Conservation (phyloP, 2,329 filamentous ascomycete species). For the Sporothrix humicola region DNA sequence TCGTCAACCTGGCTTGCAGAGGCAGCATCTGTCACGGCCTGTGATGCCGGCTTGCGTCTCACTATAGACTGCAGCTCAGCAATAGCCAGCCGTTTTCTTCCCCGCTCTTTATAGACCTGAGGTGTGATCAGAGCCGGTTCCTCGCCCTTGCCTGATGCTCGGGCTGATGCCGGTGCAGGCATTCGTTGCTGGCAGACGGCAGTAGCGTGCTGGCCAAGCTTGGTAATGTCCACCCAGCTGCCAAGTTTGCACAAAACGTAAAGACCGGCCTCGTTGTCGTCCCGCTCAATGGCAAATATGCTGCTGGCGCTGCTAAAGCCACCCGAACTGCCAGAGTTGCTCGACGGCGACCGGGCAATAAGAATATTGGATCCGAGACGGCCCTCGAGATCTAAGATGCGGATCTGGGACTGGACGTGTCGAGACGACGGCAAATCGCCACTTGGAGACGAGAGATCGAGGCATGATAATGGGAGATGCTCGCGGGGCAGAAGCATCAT, state of each 20-base stretch:
- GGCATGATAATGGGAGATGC: constrained; percentile 63
- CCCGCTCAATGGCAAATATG: constrained; percentile 69
- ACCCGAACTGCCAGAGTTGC: constrained; percentile 37
- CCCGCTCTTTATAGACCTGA: constrained; percentile 56
- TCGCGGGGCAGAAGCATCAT: constrained; percentile 68
- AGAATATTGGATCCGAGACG: constrained; percentile 65
- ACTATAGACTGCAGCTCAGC: constrained; percentile 68
- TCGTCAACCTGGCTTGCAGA: constrained; percentile 33
- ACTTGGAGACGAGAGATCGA: constrained; percentile 62
- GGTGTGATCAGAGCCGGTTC: constrained; percentile 50
- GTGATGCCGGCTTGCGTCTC: constrained; percentile 56
- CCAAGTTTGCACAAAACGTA: constrained; percentile 74
- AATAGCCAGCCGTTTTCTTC: constrained; percentile 64
- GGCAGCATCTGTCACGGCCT: constrained; percentile 49
- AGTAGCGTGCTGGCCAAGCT: constrained; percentile 58
- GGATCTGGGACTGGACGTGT: constrained; percentile 66
- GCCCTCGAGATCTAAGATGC: constrained; percentile 67
- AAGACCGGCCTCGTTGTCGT: constrained; percentile 55
- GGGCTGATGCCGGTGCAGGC: constrained; percentile 37
- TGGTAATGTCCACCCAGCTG: constrained; percentile 66
- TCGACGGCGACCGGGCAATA: constrained; percentile 64
- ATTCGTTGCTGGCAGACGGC: constrained; percentile 49
- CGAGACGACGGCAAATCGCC: constrained; percentile 59
- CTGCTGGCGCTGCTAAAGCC: constrained; percentile 43
- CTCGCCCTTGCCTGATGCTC: constrained; percentile 31